A percentile compares a stretch with the other conserved stretches of the same genome.
phyloP scores from a whole-genome alignment of 2,329 filamentous ascomycete genomes.

The Colletotrichum sublineola region DNA sequence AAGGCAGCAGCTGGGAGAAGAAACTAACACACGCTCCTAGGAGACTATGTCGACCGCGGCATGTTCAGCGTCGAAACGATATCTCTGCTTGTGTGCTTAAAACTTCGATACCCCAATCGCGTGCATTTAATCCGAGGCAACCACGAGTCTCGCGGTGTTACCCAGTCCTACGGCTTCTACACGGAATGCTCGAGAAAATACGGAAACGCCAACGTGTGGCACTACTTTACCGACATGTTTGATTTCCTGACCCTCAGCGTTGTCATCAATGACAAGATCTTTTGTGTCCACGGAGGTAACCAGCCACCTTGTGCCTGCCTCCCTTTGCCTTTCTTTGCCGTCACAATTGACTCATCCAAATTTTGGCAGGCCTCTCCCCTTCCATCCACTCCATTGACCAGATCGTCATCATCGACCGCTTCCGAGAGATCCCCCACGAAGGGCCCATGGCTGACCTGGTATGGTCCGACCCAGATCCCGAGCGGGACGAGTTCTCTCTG shows the following conservation, averaged over 20 bases:
- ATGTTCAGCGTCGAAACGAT: slow-evolving; percentile 99
- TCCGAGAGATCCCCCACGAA: slow-evolving; percentile 98
- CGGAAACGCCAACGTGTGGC: slow-evolving; percentile 98
- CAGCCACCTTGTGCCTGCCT: slow-evolving; percentile 9
- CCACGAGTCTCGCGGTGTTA: slow-evolving; percentile 97
- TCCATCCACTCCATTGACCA: slow-evolving; percentile 99
- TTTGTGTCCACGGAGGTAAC: slow-evolving; percentile 92
- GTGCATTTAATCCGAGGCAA: slow-evolving; percentile 98
- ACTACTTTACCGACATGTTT: slow-evolving; percentile 99
- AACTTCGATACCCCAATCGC: slow-evolving; percentile 94
- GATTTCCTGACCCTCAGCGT: slow-evolving; percentile 97
- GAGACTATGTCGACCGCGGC: slow-evolving; percentile 97
- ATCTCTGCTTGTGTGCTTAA: slow-evolving; percentile 95
- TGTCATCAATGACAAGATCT: slow-evolving; percentile 98
- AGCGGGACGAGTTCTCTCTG: slow-evolving; percentile 95
- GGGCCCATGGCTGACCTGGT: slow-evolving; percentile 99
- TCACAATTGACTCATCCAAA: not conserved
- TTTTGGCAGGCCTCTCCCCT: slow-evolving; percentile 77
- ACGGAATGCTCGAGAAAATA: slow-evolving; percentile 98
- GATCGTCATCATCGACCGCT: slow-evolving; percentile 99
- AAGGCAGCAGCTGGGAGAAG: not conserved
- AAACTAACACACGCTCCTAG: slow-evolving; percentile 57
- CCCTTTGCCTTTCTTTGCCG: not conserved
- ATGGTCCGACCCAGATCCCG: slow-evolving; percentile 98
- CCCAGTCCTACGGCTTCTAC: slow-evolving; percentile 99